phyloP scores from a whole-genome alignment of 305 asterid genomes.

The Fraxinus ornus region DNA sequence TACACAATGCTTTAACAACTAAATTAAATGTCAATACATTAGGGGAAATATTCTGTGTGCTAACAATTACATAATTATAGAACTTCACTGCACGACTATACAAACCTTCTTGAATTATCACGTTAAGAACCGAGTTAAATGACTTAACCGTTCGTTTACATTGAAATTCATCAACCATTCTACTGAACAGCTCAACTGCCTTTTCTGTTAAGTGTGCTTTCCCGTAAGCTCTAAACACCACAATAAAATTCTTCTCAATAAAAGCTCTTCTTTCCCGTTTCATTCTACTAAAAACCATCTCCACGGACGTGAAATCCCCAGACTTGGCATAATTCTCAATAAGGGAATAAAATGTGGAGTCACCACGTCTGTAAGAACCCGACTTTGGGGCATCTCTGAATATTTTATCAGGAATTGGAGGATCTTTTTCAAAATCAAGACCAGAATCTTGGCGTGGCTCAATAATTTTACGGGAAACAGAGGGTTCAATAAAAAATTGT shows the following conservation, averaged over 20 bases:
- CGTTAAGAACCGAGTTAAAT: constrained; percentile 82
- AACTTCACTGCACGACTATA: constrained; percentile 64
- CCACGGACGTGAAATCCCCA: constrained; percentile 72
- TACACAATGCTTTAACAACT: constrained; percentile 73
- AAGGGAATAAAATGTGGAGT: constrained; percentile 79
- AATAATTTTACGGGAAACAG: constrained; percentile 1
- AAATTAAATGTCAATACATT: constrained; percentile 79
- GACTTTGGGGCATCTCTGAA: constrained; percentile 45
- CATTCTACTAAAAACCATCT: constrained; percentile 66
- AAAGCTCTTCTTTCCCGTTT: constrained; percentile 59
- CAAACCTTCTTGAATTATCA: constrained; percentile 58
- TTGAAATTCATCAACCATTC: constrained; percentile 71
- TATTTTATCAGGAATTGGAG: constrained; percentile 54
- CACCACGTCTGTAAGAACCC: constrained; percentile 80
- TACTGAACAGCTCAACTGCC: constrained; percentile 63
- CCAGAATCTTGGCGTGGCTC: constrained; percentile 17
- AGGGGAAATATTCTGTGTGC: constrained; percentile 41
- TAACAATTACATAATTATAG: constrained; percentile 43
- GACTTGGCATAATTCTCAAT: constrained; percentile 60
- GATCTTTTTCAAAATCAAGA: constrained; percentile 23
- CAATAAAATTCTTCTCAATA: constrained; percentile 65
- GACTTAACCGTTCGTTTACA: constrained; percentile 78
- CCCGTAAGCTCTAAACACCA: constrained; percentile 76
- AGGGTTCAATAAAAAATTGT: constrained; percentile 22
- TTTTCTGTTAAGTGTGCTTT: constrained; percentile 56